A percentile compares a stretch with the other conserved stretches of the same genome.
Conservation (phyloP, 2,329 filamentous ascomycete species). For the Colletotrichum tropicicola region DNA sequence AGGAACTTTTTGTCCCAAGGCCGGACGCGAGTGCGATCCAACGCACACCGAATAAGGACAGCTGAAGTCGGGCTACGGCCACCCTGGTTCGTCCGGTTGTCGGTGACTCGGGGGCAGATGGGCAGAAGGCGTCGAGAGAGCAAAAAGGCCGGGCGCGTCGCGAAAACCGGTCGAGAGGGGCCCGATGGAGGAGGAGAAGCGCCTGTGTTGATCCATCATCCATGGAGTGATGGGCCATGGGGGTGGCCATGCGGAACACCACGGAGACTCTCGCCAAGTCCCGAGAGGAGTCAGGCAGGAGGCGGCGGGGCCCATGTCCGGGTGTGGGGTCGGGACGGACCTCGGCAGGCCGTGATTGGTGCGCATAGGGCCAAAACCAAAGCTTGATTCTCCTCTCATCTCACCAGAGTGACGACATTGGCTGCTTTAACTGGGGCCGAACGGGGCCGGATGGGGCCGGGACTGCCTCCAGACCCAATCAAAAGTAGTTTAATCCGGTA, state of each 20-base stretch:
- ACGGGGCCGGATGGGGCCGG: background rate
- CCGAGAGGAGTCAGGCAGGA: background rate
- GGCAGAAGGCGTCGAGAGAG: background rate
- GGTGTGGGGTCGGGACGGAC: background rate
- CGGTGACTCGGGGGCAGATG: background rate
- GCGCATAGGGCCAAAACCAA: constrained; percentile 10
- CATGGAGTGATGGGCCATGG: background rate
- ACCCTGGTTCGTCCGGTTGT: background rate
- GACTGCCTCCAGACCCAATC: background rate
- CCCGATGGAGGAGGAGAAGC: background rate
- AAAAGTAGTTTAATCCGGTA: background rate
- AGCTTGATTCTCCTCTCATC: constrained; percentile 16
- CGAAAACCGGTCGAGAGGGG: constrained; percentile 9
- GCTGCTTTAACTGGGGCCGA: background rate
- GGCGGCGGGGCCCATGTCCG: too few relatives aligned
- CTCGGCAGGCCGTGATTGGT: constrained; percentile 6
- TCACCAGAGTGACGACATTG: constrained; percentile 14
- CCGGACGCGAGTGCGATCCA: background rate
- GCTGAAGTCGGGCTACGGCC: background rate
- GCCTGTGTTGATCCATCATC: background rate
- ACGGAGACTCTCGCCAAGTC: constrained; percentile 5
- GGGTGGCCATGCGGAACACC: background rate
- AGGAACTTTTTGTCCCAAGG: background rate
- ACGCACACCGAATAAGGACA: background rate
- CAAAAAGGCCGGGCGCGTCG: background rate